Base-by-base conservation (phyloP, 495 filamentous ascomycete species). In the Aspergillus coremiiformis region DNA sequence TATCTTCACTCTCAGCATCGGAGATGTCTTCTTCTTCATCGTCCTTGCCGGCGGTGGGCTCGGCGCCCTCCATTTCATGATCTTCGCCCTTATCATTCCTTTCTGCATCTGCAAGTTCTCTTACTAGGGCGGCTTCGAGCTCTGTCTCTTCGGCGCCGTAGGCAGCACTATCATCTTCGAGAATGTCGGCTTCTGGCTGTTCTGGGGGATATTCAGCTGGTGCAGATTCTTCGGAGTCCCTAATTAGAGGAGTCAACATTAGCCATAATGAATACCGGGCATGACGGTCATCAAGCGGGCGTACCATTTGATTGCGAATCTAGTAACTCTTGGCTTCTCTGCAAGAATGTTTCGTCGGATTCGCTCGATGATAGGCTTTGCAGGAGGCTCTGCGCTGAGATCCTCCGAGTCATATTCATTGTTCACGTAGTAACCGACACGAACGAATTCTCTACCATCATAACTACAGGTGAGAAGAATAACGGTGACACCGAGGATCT, bases 291-390 rank as follows among this genome's bases (percentile, higher is more conserved):
- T 6, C 11, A 12, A 29, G 37, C 21, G 10, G 9, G 8, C 78
- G 48, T 80, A 95, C 93, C 93, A 98, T 72, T 97, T 97, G 72
- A 98, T 98, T n/a, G 90, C 90, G 61, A 98, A 98, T 47, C 93
- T 80, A 29, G 93, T 98, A 17, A 98, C 93, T 65, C 93, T 79
- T 3, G 93, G 93, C 81, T 98, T 98, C 73, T 96, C 91, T 1
- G 93, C 91, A 24, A 98, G 80, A 23, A 98, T 86, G 59, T 92
- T 96, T 49, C 93, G 81, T 52, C 85, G 79, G 51, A 98, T 89
- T 60, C 88, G 86, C 63, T 97, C 94, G 50, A 96, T 85, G 59
- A 91, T 79, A 26, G 90, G 88, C 76, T 95, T 94, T 41, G 89
- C 79, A 3, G 94, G 93, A 11, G 93, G 94, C 50, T 96, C 89